Base-by-base conservation (phyloP, 805 yeast genomes). In the Lipomyces chichibuensis region DNA sequence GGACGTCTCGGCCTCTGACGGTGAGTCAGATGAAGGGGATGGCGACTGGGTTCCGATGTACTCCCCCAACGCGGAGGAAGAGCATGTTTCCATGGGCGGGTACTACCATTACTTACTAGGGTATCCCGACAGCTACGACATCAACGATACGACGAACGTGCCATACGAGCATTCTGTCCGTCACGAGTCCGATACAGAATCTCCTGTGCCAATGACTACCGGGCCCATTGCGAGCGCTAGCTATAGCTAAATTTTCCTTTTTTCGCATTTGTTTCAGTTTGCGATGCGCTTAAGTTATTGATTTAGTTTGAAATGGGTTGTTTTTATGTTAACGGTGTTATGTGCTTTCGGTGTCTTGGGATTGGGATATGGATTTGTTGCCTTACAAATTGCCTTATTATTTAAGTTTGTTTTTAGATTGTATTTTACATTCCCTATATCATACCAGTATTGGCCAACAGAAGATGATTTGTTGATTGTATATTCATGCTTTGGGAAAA, bases 21-120 rank as follows among this genome's bases (percentile, higher is more conserved):
- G 49, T 13, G 20, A 20, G 32, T 46, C 57, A 5, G 57, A 49
- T 23, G 58, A 20, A 11, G 65, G 29, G 7, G 65, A 58, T 11
- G 49, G 58, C 3, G 70, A 67, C 37, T 67, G 68, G 68, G 70
- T 67, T 9, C 70, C 70, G 2, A 63, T 64, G 35, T 67, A 67
- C 46, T 64, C 68, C 4, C 59, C 62, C 25, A 65, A 60, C 37
- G 67, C 67, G 17, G 64, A 64, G 2, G 67, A 67, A 32, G 70
- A 64, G 55, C 51, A 25, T 37, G 62, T 67, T 14, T 64, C 70
- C 8, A 49, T 67, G 59, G 70, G 68, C 32, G 65, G 70, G 9
- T 63, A 65, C 39, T 63, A 59, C 43, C 66, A 65, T 59, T 37
- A 59, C 20, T 9, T 58, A n/a, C 27, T 57, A 25, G 65, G 65